Evolutionary conservation across 305 asterid genomes (phyloP).

Genomic region (Galium porrigens): DNA sequence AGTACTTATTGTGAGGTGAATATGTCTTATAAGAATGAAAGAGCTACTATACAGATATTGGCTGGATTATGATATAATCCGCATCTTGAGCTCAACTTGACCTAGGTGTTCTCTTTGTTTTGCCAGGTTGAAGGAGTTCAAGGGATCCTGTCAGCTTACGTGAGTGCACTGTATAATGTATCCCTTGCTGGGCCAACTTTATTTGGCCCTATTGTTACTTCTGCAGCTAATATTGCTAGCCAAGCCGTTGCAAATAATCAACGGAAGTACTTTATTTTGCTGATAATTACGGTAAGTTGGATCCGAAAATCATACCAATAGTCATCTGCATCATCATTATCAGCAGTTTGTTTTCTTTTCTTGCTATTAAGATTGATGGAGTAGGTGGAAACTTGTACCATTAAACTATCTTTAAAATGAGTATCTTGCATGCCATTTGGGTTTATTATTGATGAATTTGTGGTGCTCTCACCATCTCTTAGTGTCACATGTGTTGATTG

Average conservation of each 20-base stretch:
- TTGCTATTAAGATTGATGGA: neutral
- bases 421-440: neutral
- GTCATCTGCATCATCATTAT: neutral
- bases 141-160: conserved; percentile 69
- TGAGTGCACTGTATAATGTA: conserved; percentile 76
- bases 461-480: neutral
- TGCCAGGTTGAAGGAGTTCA: conserved; percentile 80
- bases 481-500: neutral
- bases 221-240: conserved; percentile 77
- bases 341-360: neutral
- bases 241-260: conserved; percentile 52
- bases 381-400: neutral
- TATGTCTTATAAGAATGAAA: conserved; percentile 11
- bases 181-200: conserved; percentile 95
- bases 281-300: conserved; percentile 66
- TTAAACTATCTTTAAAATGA: neutral
- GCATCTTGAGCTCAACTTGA: conserved; percentile 12
- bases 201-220: conserved; percentile 75
- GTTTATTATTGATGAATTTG: neutral
- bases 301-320: neutral
- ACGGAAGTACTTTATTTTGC: conserved; percentile 63
- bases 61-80: conserved; percentile 12
- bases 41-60: neutral
- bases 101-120: conserved; percentile 14
- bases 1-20: conserved; percentile 69